Conservation (phyloP, 2,329 filamentous ascomycete species). For the Fusarium multiceps region DNA sequence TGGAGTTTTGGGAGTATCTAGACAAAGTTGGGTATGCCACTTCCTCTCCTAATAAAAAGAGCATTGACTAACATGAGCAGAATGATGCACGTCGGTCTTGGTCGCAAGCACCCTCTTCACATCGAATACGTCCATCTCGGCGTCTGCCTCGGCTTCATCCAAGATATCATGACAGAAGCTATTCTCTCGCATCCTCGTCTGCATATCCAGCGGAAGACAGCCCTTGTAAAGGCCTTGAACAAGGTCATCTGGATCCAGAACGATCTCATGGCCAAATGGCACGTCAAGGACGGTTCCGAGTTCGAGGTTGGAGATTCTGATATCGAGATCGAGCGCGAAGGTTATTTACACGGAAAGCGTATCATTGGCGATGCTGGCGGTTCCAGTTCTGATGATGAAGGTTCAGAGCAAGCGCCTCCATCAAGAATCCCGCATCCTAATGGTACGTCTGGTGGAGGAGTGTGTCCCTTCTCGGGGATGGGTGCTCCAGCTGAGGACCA, state of each 20-base stretch:
- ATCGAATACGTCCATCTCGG: conserved; percentile 86
- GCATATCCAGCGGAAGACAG: conserved; percentile 74
- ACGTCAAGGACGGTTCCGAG: conserved; percentile 76
- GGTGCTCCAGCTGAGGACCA: conserved; percentile 30
- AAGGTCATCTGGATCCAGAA: conserved; percentile 93
- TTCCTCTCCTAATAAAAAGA: neutral
- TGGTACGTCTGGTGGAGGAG: conserved; percentile 32
- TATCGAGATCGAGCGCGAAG: conserved; percentile 68
- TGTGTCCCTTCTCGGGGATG: conserved; percentile 45
- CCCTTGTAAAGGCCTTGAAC: conserved; percentile 77
- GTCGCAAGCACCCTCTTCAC: conserved; percentile 76
- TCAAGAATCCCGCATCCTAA: conserved; percentile 34
- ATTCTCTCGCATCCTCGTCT: conserved; percentile 78
- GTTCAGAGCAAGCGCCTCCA: conserved; percentile 29
- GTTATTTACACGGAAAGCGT: conserved; percentile 72
- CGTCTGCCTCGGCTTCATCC: conserved; percentile 77
- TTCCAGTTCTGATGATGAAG: conserved; percentile 35
- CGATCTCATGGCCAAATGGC: conserved; percentile 86
- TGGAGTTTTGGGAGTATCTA: conserved; percentile 86
- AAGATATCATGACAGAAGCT: conserved; percentile 81
- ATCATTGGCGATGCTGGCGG: conserved; percentile 57
- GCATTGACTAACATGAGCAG: conserved; percentile 48
- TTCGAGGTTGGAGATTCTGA: conserved; percentile 59
- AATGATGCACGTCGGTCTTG: conserved; percentile 85
- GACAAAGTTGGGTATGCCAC: conserved; percentile 79